Evolutionary conservation across 2,329 filamentous ascomycete genomes (phyloP), one percentile per base, ranked within the genome.

Genomic region (Epicoccum nigrum): DNA sequence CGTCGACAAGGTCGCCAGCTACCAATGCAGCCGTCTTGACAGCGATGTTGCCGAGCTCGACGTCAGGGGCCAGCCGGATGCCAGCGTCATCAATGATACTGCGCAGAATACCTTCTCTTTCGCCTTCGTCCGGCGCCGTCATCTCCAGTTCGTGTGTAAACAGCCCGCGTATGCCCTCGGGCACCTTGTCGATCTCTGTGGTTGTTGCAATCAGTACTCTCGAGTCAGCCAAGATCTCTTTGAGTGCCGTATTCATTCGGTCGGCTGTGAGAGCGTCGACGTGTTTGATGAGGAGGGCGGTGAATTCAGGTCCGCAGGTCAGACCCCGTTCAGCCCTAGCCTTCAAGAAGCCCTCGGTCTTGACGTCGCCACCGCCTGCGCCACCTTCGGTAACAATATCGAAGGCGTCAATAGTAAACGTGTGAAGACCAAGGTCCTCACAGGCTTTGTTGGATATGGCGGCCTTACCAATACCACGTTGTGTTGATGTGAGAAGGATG

Each of bases 131-230:
- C 0, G 94, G 94, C 0, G 94, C 94, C 35, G 81, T 85, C 84
- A 99, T 91, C 67, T 97, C 93, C 33, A 99, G 81, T 73, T 99
- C 94, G 65, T 99, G 93, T 0, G 92, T 96, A 71, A 99, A 97
- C 2, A 97, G 79, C 9, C 91, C 91, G 45, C 94, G 85, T 16
- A 97, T 86, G 0, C 89, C 89, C 64, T 97, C 92, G 0, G 93
- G 90, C 1, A 99, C 85, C 72, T 97, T 95, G 69, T 97, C 94
- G 0, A 97, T 86, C 61, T 97, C 93, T 6, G 92, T 96, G 0
- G 93, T 97, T 0, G 94, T 99, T 0, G 94, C 93, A 62, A 99
- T 86, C 19, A 99, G 76, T 2, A 97, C 90, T 46, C 94, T 81
- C 3, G 86, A 86, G 38, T 89, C 87, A n/a, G 84, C 80, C 17